Base-by-base conservation (phyloP, 805 yeast species). In the Metschnikowia kofuensis region DNA sequence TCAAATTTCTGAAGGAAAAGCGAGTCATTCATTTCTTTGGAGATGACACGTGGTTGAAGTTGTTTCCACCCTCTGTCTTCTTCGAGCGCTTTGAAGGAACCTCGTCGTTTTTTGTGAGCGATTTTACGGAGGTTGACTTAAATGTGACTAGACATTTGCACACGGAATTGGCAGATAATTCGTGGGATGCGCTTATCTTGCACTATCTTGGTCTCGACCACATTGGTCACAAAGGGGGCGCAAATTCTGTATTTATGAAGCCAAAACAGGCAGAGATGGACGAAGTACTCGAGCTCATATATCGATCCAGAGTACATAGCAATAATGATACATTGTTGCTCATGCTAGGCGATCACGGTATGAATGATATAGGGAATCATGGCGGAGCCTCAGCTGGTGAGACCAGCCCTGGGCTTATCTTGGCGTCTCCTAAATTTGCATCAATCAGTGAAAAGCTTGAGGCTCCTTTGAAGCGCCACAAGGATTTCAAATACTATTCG, bases 191-290 rank as follows among this genome's bases (percentile, higher is more conserved):
- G 6, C 69, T 94, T 52, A 85, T 94, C 36, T 69, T 94, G 35
- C 99, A 94, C 64, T 94, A 92, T 60, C 70, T 94, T 15, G 99
- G 99, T 0, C 72, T 94, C 29, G 99, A 94, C 63, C 99, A 94
- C 64, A 94, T 94, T 59, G 99, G 99, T 1, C 99, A 94, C 65
- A 92, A 90, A 63, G 95, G 96, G 40, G 99, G 99, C 0, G 92
- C 99, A 0, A 59, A 69, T 6, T 89, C 96, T 10, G 68, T 78
- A 0, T 83, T 82, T 56, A 94, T 94, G 99, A 80, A 83, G 8
- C 74, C 69, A 0, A 94, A 94, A 60, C 97, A 90, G 52, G 49
- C 46, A 5, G 99, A 94, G 64, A 89, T 94, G 96, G 97, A 94
- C 63, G 55, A 50, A 0, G 77, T 94, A 0, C 68, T 91, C 1